Percentiles rank a stretch among this genome's conserved stretches.
These are phyloP conservation scores for Gastroboletus turbinatus DNA, from an alignment of 1,284 basidiomycete genomes.

Conservation along the genomic window DNA sequence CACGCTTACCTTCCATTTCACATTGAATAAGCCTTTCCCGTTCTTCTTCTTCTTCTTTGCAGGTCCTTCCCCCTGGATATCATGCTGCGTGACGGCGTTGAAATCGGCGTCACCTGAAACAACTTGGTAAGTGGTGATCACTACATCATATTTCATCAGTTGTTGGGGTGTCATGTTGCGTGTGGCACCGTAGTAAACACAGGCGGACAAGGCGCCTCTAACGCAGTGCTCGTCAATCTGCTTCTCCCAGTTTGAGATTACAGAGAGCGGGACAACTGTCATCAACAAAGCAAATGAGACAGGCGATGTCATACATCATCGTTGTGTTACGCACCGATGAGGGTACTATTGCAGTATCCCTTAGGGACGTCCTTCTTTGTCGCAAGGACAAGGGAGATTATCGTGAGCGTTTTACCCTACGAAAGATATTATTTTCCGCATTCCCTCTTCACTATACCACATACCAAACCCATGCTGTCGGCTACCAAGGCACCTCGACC, in stretches of 20 bases:
- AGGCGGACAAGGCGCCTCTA: conserved; percentile 52
- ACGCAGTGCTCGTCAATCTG: conserved; percentile 80
- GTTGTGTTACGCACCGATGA: conserved; percentile 62
- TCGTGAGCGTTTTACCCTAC: conserved; percentile 84
- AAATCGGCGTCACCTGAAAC: conserved; percentile 32
- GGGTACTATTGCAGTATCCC: conserved; percentile 63
- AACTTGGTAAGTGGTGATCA: conserved; percentile 87
- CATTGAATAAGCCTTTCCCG: conserved; percentile 57
- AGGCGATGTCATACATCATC: background rate
- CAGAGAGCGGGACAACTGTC: conserved; percentile 81
- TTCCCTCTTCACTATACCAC: conserved; percentile 5
- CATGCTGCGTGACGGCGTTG: conserved; percentile 3
- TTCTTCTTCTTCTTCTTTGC: conserved; percentile 58
- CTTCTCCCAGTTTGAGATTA: conserved; percentile 89
- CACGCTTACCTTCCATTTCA: conserved; percentile 73
- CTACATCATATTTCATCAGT: conserved; percentile 70
- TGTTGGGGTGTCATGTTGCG: conserved; percentile 60
- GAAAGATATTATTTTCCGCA: conserved; percentile 9
- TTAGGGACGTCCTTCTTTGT: conserved; percentile 64
- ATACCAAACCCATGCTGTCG: conserved; percentile 81
- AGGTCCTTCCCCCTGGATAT: conserved; percentile 20
- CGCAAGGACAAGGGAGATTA: conserved; percentile 73
- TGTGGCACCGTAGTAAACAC: conserved; percentile 73
- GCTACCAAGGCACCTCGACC: conserved; percentile 84
- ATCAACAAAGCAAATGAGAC: conserved; percentile 4